A percentile compares a stretch with the other conserved stretches of the same genome.
Evolutionary conservation across 192 early-diverging fungal species (phyloP).

Genomic region (Mycoemilia scoparia): DNA sequence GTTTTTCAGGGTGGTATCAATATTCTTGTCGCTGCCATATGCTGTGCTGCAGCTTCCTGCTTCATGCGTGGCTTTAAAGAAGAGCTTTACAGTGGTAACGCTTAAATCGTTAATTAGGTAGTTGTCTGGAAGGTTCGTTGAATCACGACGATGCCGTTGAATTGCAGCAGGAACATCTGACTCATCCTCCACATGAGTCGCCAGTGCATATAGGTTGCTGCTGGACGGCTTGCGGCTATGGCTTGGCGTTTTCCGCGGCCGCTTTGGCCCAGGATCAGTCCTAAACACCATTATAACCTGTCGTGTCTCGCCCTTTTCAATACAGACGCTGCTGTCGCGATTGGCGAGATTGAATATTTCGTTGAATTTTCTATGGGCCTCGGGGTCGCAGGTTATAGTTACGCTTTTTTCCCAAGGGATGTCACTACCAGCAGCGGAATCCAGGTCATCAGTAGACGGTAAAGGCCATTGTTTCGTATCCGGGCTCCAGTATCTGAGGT

Average conservation of each 20-base stretch:
- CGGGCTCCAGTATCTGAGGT: too few relatives aligned
- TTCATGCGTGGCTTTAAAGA: too few relatives aligned
- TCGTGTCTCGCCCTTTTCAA: conserved; percentile 45
- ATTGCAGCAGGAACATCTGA: conserved; percentile 5
- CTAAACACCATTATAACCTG: conserved; percentile 68
- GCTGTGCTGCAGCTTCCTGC: too few relatives aligned
- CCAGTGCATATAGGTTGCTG: conserved; percentile 1
- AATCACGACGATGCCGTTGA: conserved; percentile 2
- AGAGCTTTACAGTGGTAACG: conserved; percentile 2
- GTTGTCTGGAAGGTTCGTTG: conserved; percentile 1
- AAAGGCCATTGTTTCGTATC: too few relatives aligned
- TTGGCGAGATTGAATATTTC: conserved; percentile 89
- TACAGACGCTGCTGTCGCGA: conserved; percentile 45
- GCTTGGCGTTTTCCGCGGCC: not conserved
- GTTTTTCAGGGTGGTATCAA: not conserved
- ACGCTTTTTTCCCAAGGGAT: conserved; percentile 2
- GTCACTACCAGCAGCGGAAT: not conserved
- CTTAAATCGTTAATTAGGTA: not conserved
- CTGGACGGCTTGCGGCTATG: conserved; percentile 4
- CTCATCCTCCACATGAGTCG: conserved; percentile 7
- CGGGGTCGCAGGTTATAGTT: conserved; percentile 11
- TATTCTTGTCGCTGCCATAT: not conserved
- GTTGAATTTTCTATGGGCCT: conserved; percentile 40
- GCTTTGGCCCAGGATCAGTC: not conserved
- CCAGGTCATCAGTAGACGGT: conserved; percentile 8